phyloP scores from a whole-genome alignment of 2,329 filamentous ascomycete species.

The Cryphonectria nitschkei region DNA sequence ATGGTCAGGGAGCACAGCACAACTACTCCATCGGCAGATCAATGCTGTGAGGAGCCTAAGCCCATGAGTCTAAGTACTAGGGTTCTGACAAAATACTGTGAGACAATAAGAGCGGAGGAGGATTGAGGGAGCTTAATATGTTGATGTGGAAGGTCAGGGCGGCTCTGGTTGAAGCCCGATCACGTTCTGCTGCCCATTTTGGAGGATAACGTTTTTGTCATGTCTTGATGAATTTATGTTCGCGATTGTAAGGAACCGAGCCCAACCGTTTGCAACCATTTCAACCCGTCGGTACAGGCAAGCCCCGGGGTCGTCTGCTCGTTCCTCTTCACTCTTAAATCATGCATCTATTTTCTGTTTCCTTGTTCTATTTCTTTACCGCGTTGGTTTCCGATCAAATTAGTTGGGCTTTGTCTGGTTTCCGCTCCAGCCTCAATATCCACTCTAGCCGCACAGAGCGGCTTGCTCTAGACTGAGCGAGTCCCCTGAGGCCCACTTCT shows the following conservation, averaged over 20 bases:
- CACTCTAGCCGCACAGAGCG: not conserved
- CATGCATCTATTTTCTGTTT: not conserved
- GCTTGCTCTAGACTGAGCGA: not conserved
- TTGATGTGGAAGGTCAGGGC: not conserved
- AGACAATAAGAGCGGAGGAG: not conserved
- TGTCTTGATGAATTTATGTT: constrained; percentile 5
- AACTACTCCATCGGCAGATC: not conserved
- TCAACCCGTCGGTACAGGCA: not conserved
- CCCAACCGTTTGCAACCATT: not conserved
- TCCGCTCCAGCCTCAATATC: not conserved
- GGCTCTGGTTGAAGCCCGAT: not conserved
- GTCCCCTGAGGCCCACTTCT: not conserved
- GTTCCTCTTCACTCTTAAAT: not conserved
- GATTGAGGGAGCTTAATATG: not conserved
- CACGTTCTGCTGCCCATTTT: not conserved
- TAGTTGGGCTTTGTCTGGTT: not conserved
- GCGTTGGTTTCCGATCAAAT: not conserved
- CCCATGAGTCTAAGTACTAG: not conserved
- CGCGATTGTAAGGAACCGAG: not conserved
- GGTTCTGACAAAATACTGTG: not conserved
- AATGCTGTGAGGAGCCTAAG: not conserved
- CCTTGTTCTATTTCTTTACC: not conserved
- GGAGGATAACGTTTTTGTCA: not conserved
- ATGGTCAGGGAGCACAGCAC: not conserved
- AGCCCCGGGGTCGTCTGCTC: too few relatives aligned